These are phyloP conservation scores for Euptelea pleiosperma DNA, from an alignment of 164 flowering plant genomes.

Conservation along the genomic window DNA sequence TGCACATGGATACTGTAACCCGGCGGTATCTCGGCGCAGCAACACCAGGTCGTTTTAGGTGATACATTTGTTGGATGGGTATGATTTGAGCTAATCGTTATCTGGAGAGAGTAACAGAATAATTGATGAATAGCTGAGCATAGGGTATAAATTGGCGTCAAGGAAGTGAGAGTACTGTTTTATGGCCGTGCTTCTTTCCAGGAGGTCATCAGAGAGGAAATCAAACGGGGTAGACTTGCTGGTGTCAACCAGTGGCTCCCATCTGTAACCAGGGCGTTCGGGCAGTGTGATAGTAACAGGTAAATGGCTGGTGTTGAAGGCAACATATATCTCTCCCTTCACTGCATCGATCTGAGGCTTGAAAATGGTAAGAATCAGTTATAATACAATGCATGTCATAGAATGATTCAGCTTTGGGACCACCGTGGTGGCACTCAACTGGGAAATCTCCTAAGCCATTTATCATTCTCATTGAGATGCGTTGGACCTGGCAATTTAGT, in stretches of 20 bases:
- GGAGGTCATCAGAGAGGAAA: slow-evolving; percentile 56
- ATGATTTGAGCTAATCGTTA: slow-evolving; percentile 25
- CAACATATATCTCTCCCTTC: slow-evolving; percentile 70
- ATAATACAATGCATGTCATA: neutral
- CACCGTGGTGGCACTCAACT: neutral
- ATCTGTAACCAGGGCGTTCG: slow-evolving; percentile 73
- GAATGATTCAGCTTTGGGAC: neutral
- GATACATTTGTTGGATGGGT: too few relatives aligned
- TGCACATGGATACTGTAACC: too few relatives aligned
- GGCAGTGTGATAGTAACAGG: slow-evolving; percentile 62
- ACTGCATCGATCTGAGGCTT: slow-evolving; percentile 56
- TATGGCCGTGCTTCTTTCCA: slow-evolving; percentile 49
- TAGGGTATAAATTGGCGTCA: slow-evolving; percentile 68
- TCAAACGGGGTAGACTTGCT: slow-evolving; percentile 81
- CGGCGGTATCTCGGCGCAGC: too few relatives aligned
- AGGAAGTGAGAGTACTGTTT: slow-evolving; percentile 75
- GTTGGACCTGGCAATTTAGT: too few relatives aligned
- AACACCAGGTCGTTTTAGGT: too few relatives aligned
- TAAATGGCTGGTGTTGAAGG: slow-evolving; percentile 78
- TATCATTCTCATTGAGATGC: neutral
- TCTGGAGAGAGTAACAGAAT: slow-evolving; percentile 55
- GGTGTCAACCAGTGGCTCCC: slow-evolving; percentile 93
- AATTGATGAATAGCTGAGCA: slow-evolving; percentile 92
- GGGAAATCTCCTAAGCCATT: neutral
- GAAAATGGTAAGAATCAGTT: neutral